These are phyloP conservation scores for Talaromyces sp. DNA, from an alignment of 2,329 filamentous ascomycete genomes.

Conservation along the genomic window DNA sequence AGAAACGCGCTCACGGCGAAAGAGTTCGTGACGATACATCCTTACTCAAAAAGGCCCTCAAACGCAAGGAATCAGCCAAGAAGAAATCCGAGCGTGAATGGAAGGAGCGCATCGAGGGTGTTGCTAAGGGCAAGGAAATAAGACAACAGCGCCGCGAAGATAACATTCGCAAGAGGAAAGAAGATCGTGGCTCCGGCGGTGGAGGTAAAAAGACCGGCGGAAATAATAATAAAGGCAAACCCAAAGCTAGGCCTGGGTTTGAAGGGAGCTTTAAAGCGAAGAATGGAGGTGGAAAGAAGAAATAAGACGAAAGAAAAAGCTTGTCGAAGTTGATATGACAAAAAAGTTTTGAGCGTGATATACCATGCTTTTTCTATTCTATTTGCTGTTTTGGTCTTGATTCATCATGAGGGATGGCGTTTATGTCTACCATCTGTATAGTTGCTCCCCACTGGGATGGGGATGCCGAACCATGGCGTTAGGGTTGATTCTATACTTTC, in stretches of 20 bases:
- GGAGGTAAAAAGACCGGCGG: constrained; percentile 29
- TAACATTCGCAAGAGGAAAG: constrained; percentile 69
- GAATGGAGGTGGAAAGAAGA: constrained; percentile 42
- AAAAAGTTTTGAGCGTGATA: constrained; percentile 9
- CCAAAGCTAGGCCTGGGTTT: constrained; percentile 63
- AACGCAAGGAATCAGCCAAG: constrained; percentile 86
- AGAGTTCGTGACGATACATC: constrained; percentile 82
- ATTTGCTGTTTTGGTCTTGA: neutral
- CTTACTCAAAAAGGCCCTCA: constrained; percentile 88
- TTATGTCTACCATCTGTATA: constrained; percentile 1
- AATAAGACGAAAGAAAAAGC: constrained; percentile 24
- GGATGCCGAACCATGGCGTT: neutral
- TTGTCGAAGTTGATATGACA: constrained; percentile 5
- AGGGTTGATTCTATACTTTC: neutral
- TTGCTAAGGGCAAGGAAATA: constrained; percentile 72
- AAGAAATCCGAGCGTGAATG: constrained; percentile 90
- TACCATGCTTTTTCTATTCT: neutral
- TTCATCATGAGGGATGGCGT: constrained; percentile 12
- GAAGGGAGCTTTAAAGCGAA: constrained; percentile 67
- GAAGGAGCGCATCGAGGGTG: constrained; percentile 67
- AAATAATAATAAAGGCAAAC: constrained; percentile 38
- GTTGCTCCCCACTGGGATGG: neutral
- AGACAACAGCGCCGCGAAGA: constrained; percentile 80
- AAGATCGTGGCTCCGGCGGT: constrained; percentile 62
- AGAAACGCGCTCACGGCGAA: constrained; percentile 84